Percentiles rank a stretch among this genome's conserved stretches.
phyloP scores from a whole-genome alignment of 1,284 basidiomycete genomes.

The Cutaneotrichosporon dermatis region DNA sequence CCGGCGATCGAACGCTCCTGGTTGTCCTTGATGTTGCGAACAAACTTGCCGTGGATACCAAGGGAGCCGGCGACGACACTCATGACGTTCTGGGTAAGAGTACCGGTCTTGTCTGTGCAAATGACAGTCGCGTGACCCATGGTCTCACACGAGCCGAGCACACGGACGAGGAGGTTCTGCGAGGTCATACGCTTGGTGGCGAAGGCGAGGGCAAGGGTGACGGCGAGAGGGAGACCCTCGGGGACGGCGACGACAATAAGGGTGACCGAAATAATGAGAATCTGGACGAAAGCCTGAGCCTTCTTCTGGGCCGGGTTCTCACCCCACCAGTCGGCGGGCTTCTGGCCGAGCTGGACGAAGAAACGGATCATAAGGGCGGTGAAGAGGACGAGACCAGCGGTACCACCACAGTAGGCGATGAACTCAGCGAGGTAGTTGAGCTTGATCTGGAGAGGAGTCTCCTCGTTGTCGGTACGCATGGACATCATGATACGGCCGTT shows the following conservation, averaged over 20 bases:
- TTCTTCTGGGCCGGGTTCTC: constrained; percentile 66
- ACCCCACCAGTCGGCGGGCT: constrained; percentile 6
- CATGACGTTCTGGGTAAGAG: constrained; percentile 92
- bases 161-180: constrained; percentile 89
- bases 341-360: constrained; percentile 61
- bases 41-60: constrained; percentile 91
- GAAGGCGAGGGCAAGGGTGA: constrained; percentile 92
- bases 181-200: constrained; percentile 96
- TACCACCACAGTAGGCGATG: constrained; percentile 84
- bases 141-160: constrained; percentile 93
- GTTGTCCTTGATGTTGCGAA: constrained; percentile 71
- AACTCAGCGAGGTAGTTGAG: constrained; percentile 87
- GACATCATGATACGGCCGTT: constrained; percentile 92
- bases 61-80: constrained; percentile 91
- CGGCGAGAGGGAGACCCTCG: constrained; percentile 92
- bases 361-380: constrained; percentile 84
- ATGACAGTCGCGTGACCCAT: constrained; percentile 97
- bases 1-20: constrained; percentile 68
- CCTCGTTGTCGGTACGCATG: constrained; percentile 44
- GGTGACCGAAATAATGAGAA: constrained; percentile 62
- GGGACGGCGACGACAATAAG: constrained; percentile 95
- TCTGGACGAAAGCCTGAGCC: constrained; percentile 61
- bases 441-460: constrained; percentile 88
- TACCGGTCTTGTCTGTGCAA: constrained; percentile 88
- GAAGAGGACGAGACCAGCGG: constrained; percentile 80